Evolutionary conservation across 371 early-diverging fungal genomes (phyloP).

Genomic region (Sporodiniella umbellata): DNA sequence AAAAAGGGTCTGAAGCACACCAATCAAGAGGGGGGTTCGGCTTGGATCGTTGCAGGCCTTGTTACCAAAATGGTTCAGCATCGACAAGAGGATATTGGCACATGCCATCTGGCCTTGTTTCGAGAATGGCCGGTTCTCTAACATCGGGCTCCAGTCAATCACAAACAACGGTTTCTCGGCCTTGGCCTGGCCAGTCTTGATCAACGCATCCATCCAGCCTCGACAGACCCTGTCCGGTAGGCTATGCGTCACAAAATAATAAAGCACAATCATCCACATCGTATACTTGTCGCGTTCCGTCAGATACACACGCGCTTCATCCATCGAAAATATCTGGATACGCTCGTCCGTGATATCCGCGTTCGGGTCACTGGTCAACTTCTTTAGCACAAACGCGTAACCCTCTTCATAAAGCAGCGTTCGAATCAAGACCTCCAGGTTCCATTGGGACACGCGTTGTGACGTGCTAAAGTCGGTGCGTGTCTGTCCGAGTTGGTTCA

Average conservation of each 20-base stretch:
- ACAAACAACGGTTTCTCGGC: constrained; percentile 17
- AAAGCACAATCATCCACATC: constrained; percentile 33
- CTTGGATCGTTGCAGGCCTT: constrained; percentile 18
- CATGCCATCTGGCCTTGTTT: constrained; percentile 19
- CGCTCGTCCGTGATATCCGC: constrained; percentile 1
- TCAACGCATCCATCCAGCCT: constrained; percentile 21
- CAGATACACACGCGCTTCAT: constrained; percentile 12
- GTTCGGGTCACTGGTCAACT: constrained; percentile 9
- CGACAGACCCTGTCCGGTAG: constrained; percentile 22
- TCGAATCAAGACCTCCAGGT: constrained; percentile 24
- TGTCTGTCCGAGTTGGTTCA: not conserved
- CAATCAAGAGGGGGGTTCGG: constrained; percentile 30
- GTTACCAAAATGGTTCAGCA: constrained; percentile 26
- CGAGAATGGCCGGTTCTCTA: constrained; percentile 13
- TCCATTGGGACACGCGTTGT: constrained; percentile 10
- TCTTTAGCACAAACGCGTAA: constrained; percentile 6
- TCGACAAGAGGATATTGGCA: constrained; percentile 32
- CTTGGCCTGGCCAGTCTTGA: constrained; percentile 18
- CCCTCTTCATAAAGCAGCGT: constrained; percentile 13
- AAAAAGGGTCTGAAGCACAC: constrained; percentile 25
- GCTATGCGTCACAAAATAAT: constrained; percentile 13
- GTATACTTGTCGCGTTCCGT: constrained; percentile 26
- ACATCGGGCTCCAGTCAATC: constrained; percentile 23
- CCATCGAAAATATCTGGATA: constrained; percentile 17
- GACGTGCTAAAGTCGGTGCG: constrained; percentile 2